These are phyloP conservation scores for Capsicum baccatum DNA, from an alignment of 257 asterid genomes.

Conservation along the genomic window DNA sequence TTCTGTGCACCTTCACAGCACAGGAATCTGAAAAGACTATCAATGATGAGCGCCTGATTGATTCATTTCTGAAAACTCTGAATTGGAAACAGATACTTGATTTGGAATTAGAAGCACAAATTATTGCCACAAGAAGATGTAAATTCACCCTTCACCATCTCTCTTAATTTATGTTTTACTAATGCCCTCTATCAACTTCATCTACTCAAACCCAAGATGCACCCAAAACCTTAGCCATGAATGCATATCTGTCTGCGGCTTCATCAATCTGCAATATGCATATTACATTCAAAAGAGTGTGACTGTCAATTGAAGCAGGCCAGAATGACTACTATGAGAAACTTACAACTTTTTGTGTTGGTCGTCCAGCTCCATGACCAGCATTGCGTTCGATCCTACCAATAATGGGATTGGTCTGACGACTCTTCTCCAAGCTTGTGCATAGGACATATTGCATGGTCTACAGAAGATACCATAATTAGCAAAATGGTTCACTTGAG, in stretches of 20 bases:
- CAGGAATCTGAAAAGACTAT: constrained; percentile 14
- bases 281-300: background rate
- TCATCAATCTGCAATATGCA: constrained; percentile 62
- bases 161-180: background rate
- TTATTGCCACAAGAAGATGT: background rate
- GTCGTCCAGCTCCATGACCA: constrained; percentile 96
- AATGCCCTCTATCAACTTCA: background rate
- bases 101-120: constrained; percentile 19
- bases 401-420: constrained; percentile 81
- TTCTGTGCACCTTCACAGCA: constrained; percentile 11
- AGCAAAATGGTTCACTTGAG: background rate
- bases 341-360: constrained; percentile 80
- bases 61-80: background rate
- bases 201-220: constrained; percentile 75
- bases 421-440: constrained; percentile 72
- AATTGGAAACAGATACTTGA: background rate
- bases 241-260: constrained; percentile 79
- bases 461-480: constrained; percentile 42
- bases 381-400: constrained; percentile 91
- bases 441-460: constrained; percentile 84
- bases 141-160: background rate
- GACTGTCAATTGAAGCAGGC: constrained; percentile 12
- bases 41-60: background rate
- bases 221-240: constrained; percentile 82
- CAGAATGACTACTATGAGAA: background rate